Conservation (phyloP, 176 grass and related monocot genomes). For the Aegilops umbellulata region DNA sequence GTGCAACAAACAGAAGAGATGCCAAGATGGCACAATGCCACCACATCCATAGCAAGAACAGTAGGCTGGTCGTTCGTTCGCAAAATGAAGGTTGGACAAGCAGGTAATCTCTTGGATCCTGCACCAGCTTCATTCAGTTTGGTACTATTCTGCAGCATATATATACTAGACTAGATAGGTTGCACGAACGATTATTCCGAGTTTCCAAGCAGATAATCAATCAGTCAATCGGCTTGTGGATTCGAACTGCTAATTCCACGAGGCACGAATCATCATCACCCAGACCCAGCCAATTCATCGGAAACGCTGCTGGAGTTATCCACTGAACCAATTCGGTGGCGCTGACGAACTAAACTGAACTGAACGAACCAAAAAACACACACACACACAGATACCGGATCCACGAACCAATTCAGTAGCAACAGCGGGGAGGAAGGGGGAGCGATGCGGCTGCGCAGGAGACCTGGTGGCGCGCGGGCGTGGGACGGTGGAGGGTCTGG, state of each 20-base stretch:
- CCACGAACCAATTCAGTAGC: background rate
- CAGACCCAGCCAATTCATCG: background rate
- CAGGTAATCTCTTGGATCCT: background rate
- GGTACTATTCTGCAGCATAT: background rate
- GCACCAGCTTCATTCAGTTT: background rate
- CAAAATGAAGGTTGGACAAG: background rate
- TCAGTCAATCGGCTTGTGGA: too few species aligned
- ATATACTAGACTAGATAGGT: too few species aligned
- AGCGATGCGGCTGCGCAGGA: too few species aligned
- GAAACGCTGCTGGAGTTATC: background rate
- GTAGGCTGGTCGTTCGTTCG: background rate
- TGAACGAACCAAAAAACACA: background rate
- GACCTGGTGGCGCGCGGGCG: background rate
- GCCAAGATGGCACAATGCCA: too few species aligned
- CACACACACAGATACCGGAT: too few species aligned
- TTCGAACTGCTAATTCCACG: background rate
- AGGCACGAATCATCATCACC: too few species aligned
- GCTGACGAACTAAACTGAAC: background rate
- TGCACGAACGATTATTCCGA: background rate
- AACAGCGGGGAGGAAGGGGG: background rate
- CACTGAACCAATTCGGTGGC: background rate
- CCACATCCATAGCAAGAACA: background rate
- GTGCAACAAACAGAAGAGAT: background rate
- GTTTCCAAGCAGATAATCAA: background rate
- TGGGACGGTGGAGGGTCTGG: constrained; percentile 36